Percentiles rank a stretch among this genome's conserved stretches.
phyloP scores from a whole-genome alignment of 192 early-diverging fungal genomes.

The Entomortierella beljakovae region DNA sequence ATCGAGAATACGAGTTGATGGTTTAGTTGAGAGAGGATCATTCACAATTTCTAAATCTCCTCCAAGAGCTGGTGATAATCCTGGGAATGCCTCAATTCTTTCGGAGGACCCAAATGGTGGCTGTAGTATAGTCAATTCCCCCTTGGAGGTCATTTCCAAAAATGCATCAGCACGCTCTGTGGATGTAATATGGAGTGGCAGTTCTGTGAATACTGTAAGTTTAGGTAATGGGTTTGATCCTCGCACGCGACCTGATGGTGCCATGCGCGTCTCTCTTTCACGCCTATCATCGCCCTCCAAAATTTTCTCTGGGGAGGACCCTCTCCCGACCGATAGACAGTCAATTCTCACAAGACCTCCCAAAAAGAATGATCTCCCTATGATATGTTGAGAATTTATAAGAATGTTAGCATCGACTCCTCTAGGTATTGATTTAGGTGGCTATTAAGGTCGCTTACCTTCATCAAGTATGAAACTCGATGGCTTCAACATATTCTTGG shows the following conservation, averaged over 20 bases:
- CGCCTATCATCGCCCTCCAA: background rate
- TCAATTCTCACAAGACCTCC: constrained; percentile 53
- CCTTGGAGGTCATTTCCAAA: constrained; percentile 7
- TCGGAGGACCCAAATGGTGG: constrained; percentile 43
- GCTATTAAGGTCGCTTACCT: constrained; percentile 16
- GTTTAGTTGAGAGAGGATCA: background rate
- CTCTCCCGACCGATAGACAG: constrained; percentile 39
- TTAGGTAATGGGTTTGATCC: constrained; percentile 43
- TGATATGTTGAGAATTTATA: background rate
- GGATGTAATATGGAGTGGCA: constrained; percentile 49
- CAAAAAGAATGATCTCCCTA: constrained; percentile 51
- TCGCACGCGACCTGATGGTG: constrained; percentile 1
- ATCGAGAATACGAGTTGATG: background rate
- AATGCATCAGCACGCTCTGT: constrained; percentile 25
- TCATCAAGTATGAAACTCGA: constrained; percentile 44
- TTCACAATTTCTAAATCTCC: constrained; percentile 35
- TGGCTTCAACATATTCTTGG: constrained; percentile 49
- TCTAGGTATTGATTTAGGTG: background rate
- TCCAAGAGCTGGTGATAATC: constrained; percentile 6
- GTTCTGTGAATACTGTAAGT: constrained; percentile 33
- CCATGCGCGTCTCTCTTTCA: background rate
- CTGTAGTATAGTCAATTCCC: constrained; percentile 34
- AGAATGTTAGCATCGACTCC: background rate
- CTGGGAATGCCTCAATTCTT: constrained; percentile 32
- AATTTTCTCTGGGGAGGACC: background rate